Evolutionary conservation across 345 rosid genomes (phyloP).

Genomic region (Eucalyptus regnans): DNA sequence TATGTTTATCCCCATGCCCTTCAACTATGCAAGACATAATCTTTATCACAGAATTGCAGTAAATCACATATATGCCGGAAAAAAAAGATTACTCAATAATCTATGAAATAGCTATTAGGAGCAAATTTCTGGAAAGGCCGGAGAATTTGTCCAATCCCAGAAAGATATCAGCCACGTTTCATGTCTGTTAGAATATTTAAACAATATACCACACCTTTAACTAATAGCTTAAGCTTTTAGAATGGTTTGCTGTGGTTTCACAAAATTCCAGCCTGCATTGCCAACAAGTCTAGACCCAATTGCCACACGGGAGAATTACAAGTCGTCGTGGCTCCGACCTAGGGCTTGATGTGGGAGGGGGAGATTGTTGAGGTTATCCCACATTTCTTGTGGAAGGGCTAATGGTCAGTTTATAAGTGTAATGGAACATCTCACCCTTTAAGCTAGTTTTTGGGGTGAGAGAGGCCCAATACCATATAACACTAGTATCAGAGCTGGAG

Average conservation of each 20-base stretch:
- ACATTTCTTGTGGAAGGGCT: accelerated
- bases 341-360: accelerated
- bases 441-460: no score
- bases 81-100: neutral
- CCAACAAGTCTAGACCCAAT: no score
- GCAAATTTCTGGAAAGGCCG: neutral
- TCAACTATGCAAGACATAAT: neutral
- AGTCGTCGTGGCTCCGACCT: no score
- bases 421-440: no score
- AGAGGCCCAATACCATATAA: accelerated
- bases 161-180: neutral
- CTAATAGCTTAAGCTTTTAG: no score
- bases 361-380: no score
- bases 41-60: neutral
- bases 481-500: no score
- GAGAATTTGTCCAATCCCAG: neutral
- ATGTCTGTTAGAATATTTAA: neutral
- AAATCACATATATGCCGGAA: neutral
- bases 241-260: no score
- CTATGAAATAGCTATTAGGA: neutral
- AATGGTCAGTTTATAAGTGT: no score
- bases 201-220: no score
- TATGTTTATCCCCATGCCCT: neutral
- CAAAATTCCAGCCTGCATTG: no score
- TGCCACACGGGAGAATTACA: accelerated